Percentiles rank a stretch among this genome's conserved stretches.
These are phyloP conservation scores for Sarocladium kiliense DNA, from an alignment of 2,329 filamentous ascomycete genomes.

Conservation along the genomic window DNA sequence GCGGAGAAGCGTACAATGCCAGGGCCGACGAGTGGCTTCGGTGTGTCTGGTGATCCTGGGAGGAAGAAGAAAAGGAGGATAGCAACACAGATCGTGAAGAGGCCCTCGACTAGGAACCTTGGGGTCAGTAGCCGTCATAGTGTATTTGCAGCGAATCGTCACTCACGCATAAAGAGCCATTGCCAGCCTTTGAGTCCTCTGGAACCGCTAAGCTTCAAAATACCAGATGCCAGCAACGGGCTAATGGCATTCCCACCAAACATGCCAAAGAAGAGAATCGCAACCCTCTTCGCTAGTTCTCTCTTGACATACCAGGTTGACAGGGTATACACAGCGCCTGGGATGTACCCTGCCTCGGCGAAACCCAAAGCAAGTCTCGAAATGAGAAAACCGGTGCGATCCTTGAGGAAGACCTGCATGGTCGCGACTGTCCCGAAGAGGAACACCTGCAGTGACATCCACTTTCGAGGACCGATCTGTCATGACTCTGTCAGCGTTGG, in stretches of 20 bases:
- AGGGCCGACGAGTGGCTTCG: slow-evolving; percentile 30
- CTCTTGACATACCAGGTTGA: slow-evolving; percentile 44
- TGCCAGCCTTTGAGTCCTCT: slow-evolving; percentile 39
- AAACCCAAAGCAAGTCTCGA: slow-evolving; percentile 40
- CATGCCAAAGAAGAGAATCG: slow-evolving; percentile 49
- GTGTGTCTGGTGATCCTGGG: slow-evolving; percentile 35
- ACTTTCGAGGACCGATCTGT: slow-evolving; percentile 39
- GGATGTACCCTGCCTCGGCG: slow-evolving; percentile 47
- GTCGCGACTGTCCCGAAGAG: slow-evolving; percentile 41
- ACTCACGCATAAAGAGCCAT: slow-evolving; percentile 24
- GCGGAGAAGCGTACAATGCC: slow-evolving; percentile 33
- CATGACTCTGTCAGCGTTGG: not conserved
- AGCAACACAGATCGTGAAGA: slow-evolving; percentile 36
- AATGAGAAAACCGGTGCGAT: slow-evolving; percentile 38
- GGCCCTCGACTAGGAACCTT: slow-evolving; percentile 33
- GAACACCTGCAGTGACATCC: slow-evolving; percentile 44
- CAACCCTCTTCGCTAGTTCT: slow-evolving; percentile 41
- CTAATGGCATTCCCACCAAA: slow-evolving; percentile 45
- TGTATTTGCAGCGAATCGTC: not conserved
- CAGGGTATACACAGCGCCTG: slow-evolving; percentile 29
- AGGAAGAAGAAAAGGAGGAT: slow-evolving; percentile 35
- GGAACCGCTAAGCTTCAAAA: slow-evolving; percentile 37
- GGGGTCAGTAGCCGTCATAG: not conserved
- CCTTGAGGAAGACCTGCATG: slow-evolving; percentile 36
- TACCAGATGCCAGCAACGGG: slow-evolving; percentile 41